Base-by-base conservation (phyloP, 2,329 filamentous ascomycete genomes). In the Fusarium sp. region DNA sequence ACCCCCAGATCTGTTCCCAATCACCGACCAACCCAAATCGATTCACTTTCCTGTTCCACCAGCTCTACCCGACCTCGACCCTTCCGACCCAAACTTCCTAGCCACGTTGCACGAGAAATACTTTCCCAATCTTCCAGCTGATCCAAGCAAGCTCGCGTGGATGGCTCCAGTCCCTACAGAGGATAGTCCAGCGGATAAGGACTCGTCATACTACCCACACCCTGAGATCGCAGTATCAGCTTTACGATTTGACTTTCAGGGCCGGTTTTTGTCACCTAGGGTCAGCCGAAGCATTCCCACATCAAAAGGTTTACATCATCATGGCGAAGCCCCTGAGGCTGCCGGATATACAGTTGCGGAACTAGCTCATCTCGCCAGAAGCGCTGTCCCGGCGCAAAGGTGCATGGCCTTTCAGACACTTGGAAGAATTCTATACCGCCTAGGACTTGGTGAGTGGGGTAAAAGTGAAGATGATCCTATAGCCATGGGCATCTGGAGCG, bases 321-420 rank as follows among this genome's bases (percentile, higher is more conserved):
- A 99, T 75, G 93, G 91, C 62, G 88, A 93, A 56, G 93, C 94
- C 2, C 95, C 95, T 13, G 92, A 96, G 76, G 92, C 93, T 2
- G 95, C 95, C 0, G 95, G 95, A 0, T 99, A 99, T 77, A 98
- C 95, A 0, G 85, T 99, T 28, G 87, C 88, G 1, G 95, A 99
- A 76, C 82, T 99, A 1, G 89, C 92, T 1, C 86, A 90, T 29
- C 83, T 97, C 2, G 88, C 92, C 5, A 85, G 94, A 31, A 96
- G 91, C 52, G 87, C 88, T 0, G 92, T 97, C 19, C 87, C 95
- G 0, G 89, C 91, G 1, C 95, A 99, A 79, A 81, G 94, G 10
- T 97, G 95, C 72, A 85, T 98, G 61, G 92, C 95, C 0, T 97
- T 92, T 76, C 94, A 97, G 77, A 94, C 93, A 0, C 80, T 98